A percentile compares a stretch with the other conserved stretches of the same genome.
These are phyloP conservation scores for Penicillium pulvis DNA, from an alignment of 495 filamentous ascomycete species.

Conservation along the genomic window DNA sequence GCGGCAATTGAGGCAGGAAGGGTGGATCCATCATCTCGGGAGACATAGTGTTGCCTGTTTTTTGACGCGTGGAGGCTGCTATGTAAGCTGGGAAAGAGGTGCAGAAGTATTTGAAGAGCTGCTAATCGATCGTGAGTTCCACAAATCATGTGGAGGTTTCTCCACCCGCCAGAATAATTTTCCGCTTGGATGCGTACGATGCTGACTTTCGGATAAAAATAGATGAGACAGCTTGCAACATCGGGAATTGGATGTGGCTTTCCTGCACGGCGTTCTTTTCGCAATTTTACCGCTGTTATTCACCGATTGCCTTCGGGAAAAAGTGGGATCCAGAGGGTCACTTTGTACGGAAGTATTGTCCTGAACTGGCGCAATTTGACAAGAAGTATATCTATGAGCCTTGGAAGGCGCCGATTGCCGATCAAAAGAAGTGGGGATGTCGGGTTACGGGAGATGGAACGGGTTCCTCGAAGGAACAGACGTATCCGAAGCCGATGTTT, in stretches of 20 bases:
- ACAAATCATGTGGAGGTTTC: not conserved
- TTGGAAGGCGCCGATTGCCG: conserved; percentile 64
- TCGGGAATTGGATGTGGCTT: conserved; percentile 78
- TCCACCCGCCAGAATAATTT: not conserved
- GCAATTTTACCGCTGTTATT: conserved; percentile 68
- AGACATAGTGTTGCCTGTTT: conserved; percentile 74
- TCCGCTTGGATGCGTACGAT: not conserved
- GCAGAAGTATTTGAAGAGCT: conserved; percentile 74
- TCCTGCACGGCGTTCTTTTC: conserved; percentile 68
- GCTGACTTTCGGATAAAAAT: not conserved
- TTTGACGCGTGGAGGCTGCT: conserved; percentile 71
- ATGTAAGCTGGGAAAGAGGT: conserved; percentile 72
- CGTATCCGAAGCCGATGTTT: conserved; percentile 73
- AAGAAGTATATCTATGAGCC: conserved; percentile 75
- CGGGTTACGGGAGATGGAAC: conserved; percentile 55
- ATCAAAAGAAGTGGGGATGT: conserved; percentile 62
- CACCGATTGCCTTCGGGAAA: conserved; percentile 64
- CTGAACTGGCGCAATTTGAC: conserved; percentile 58
- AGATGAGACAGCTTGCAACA: conserved; percentile 67
- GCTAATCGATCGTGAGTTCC: conserved; percentile 58
- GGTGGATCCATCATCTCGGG: conserved; percentile 76
- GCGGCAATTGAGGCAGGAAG: conserved; percentile 67
- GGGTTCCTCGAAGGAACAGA: conserved; percentile 30
- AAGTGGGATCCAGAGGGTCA: conserved; percentile 66
- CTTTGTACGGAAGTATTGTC: conserved; percentile 61